Conservation (phyloP, 352 stramenopile species). For the Pythium periplocum region DNA sequence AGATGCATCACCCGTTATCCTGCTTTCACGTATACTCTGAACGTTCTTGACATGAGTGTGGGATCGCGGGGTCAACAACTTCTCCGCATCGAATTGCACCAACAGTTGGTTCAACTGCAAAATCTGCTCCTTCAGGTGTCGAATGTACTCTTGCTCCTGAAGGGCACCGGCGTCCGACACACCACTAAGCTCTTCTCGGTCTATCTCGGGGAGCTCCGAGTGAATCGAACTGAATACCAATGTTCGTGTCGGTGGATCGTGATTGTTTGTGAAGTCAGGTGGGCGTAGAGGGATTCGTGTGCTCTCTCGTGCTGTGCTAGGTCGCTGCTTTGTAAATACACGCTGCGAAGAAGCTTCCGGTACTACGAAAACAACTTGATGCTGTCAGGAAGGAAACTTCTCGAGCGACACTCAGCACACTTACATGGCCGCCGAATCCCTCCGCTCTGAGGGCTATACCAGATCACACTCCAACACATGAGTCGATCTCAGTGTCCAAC, state of each 20-base stretch:
- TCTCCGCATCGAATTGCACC: background rate
- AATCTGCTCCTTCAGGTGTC: conserved; percentile 58
- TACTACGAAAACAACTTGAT: background rate
- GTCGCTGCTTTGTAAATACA: conserved; percentile 27
- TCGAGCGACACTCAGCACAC: background rate
- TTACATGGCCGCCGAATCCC: conserved; percentile 32
- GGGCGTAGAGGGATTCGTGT: conserved; percentile 5
- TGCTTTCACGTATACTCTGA: conserved; percentile 41
- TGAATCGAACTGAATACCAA: no score
- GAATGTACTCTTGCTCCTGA: conserved; percentile 41
- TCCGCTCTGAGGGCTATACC: conserved; percentile 41
- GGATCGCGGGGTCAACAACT: conserved; percentile 1
- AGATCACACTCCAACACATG: no score
- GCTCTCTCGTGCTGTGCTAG: conserved; percentile 44
- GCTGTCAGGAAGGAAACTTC: background rate
- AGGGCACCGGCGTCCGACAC: background rate
- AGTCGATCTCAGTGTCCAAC: no score
- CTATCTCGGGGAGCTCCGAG: background rate
- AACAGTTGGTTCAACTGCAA: conserved; percentile 26
- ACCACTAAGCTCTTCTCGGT: conserved; percentile 2
- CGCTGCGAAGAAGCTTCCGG: background rate
- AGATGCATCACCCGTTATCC: conserved; percentile 9
- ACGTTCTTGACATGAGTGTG: conserved; percentile 57
- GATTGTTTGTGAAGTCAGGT: background rate
- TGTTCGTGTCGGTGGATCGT: no score